Conservation (phyloP, 805 yeast species). For the Candida berthetii region DNA sequence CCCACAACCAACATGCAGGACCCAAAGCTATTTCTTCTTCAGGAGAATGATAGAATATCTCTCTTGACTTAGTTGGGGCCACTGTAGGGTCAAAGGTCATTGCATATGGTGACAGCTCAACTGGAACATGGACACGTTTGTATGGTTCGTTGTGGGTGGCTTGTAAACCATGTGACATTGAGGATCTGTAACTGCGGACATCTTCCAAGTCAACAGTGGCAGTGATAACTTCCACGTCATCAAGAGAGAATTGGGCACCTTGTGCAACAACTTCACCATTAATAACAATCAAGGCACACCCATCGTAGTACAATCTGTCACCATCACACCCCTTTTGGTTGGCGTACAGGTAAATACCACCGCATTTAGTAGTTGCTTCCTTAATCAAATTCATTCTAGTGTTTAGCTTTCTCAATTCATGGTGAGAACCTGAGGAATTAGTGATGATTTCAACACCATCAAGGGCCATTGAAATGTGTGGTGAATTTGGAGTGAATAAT, state of each 20-base stretch:
- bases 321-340: conserved; percentile 99
- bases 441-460: conserved; percentile 98
- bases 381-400: conserved; percentile 78
- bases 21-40: conserved; percentile 97
- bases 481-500: conserved; percentile 92
- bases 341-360: conserved; percentile 90
- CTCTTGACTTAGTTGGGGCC: conserved; percentile 46
- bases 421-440: conserved; percentile 97
- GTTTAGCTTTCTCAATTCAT: conserved; percentile 85
- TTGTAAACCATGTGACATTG: conserved; percentile 46
- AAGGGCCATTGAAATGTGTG: conserved; percentile 84
- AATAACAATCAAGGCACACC: conserved; percentile 90
- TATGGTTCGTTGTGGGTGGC: conserved; percentile 22
- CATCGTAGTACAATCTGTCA: conserved; percentile 93
- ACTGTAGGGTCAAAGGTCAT: conserved; percentile 55
- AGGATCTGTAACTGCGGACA: conserved; percentile 74
- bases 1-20: conserved; percentile 99
- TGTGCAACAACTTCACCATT: conserved; percentile 92
- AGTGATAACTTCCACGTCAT: conserved; percentile 91
- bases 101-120: conserved; percentile 58
- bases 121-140: conserved; percentile 53
- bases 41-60: conserved; percentile 65
- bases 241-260: conserved; percentile 82
- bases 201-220: conserved; percentile 94
- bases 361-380: conserved; percentile 94